Base-by-base conservation (phyloP, 169 alveolate species). In the Plasmodium vivax region DNA sequence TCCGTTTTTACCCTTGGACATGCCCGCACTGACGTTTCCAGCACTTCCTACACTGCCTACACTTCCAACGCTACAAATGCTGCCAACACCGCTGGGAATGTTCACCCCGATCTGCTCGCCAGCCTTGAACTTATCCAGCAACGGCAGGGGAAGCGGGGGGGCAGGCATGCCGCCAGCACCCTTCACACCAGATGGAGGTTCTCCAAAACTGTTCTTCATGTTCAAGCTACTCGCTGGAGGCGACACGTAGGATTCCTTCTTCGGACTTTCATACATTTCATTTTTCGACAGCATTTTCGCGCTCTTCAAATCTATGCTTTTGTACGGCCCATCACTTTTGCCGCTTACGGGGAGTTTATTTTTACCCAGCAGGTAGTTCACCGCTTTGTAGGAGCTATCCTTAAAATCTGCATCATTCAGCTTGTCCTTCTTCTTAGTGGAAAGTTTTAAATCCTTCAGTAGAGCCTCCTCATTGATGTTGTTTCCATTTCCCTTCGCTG, bases 371-470 rank as follows among this genome's bases (percentile, higher is more conserved):
- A 43, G n/a, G 32, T 90, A 90, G 32, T 80, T 80, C 34, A 41
- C 16, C n/a, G n/a, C 82, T 68, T 62, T 58, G 14, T 47, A 80
- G 2, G 83, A 80, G 54, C 34, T 90, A 34, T 19, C 36, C 51
- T 90, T 90, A 90, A 90, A 90, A 23, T 90, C 91, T 43, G 54
- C 32, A 6, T 80, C 94, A n/a, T 1, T 79, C 30, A 80, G 41
- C 43, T 80, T 90, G 23, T 90, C 94, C 82, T 87, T 87, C 51
- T 88, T 88, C 62, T 90, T 90, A n/a, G 45, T 14, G 14, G 73
- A 9, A 43, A 38, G 3, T 80, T 90, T 80, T 58, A 80, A 27
- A 62, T 90, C 94, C 12, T 90, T 80, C 82, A 77, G 43, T 36
- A 75, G 62, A 8, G 81, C 16, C 27, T 87, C 93, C 45, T 87